Percentiles rank a stretch among this genome's conserved stretches.
These are phyloP conservation scores for Saccharomycopsis fermentans DNA, from an alignment of 805 yeast genomes.

Conservation along the genomic window DNA sequence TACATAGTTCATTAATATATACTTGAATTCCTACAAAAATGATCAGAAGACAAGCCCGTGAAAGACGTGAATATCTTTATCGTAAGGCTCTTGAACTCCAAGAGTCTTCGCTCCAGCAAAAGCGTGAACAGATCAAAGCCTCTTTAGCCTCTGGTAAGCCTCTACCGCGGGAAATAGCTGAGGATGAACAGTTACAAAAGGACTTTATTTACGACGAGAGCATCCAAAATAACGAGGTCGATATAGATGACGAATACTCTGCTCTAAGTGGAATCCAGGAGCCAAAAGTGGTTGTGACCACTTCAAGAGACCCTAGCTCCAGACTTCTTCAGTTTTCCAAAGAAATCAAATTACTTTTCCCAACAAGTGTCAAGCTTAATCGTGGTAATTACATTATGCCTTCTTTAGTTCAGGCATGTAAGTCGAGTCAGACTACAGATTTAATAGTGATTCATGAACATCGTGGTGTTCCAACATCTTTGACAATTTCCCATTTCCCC, in stretches of 20 bases:
- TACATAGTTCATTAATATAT: too few species aligned
- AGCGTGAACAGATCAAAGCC: conserved; percentile 74
- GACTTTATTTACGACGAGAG: conserved; percentile 85
- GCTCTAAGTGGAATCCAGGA: conserved; percentile 80
- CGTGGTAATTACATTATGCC: conserved; percentile 90
- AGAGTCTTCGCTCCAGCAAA: conserved; percentile 76
- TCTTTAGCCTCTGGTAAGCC: conserved; percentile 91
- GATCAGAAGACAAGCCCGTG: conserved; percentile 93
- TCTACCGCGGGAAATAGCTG: conserved; percentile 81
- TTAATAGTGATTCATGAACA: conserved; percentile 86
- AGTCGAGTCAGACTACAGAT: conserved; percentile 73
- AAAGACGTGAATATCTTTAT: conserved; percentile 87
- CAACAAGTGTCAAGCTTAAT: conserved; percentile 79
- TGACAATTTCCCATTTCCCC: conserved; percentile 90
- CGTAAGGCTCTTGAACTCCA: conserved; percentile 83
- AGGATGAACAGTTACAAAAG: conserved; percentile 69
- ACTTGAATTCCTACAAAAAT: conserved; percentile 21
- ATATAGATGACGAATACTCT: conserved; percentile 78
- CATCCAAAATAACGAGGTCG: conserved; percentile 37
- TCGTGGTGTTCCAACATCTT: conserved; percentile 93
- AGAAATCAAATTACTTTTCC: conserved; percentile 82
- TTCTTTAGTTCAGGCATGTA: conserved; percentile 73
- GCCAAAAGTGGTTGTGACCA: conserved; percentile 86
- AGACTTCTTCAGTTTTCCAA: conserved; percentile 84
- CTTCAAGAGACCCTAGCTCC: conserved; percentile 85